A percentile compares a stretch with the other conserved stretches of the same genome.
These are phyloP conservation scores for Boechera stricta DNA, from an alignment of 345 rosid species.

Conservation along the genomic window DNA sequence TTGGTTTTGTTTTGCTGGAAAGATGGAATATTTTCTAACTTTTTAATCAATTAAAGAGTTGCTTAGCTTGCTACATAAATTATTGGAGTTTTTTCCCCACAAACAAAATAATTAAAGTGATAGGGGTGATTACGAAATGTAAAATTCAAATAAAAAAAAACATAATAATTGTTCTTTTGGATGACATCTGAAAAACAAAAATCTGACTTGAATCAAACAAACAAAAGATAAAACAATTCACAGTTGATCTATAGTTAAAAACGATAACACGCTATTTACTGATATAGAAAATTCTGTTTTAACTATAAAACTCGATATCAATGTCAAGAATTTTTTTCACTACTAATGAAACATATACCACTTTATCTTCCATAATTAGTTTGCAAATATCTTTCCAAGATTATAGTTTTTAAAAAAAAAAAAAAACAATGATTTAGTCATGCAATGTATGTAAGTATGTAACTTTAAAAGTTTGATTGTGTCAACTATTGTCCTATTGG, in stretches of 20 bases:
- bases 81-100: not conserved
- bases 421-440: not conserved
- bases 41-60: constrained; percentile 5
- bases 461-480: not conserved
- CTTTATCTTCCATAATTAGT: no score
- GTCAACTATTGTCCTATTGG: not conserved
- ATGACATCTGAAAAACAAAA: not conserved
- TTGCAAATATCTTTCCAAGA: no score
- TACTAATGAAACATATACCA: no score
- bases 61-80: constrained; percentile 23
- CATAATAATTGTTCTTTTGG: not conserved
- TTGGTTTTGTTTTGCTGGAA: constrained; percentile 42
- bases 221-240: no score
- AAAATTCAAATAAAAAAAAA: no score
- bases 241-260: no score
- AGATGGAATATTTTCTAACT: not conserved
- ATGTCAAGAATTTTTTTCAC: no score
- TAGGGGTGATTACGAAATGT: not conserved
- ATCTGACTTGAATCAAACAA: not conserved
- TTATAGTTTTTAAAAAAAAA: not conserved
- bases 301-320: no score
- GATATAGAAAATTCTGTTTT: no score
- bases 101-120: not conserved
- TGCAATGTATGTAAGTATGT: no score
- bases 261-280: no score